Base-by-base conservation (phyloP, 208 protist genomes). In the Endotrypanum monterogeii region DNA sequence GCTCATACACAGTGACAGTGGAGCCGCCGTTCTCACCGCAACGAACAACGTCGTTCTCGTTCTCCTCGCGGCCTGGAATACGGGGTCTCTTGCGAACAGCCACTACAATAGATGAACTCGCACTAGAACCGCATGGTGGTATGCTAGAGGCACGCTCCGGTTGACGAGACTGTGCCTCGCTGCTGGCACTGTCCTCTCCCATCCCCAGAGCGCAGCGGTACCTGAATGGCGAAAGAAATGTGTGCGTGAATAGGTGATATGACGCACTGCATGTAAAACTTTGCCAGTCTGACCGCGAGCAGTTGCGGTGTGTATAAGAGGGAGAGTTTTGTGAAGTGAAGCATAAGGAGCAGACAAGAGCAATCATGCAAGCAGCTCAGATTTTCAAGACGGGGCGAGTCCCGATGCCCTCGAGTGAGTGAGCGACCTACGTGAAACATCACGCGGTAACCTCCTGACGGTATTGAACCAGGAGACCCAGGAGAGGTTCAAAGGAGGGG, bases 71-170 rank as follows among this genome's bases (percentile, higher is more conserved):
- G 3, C 61, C 51, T 6, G 58, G 23, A 25, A 93, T 90, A 63
- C 92, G 85, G 16, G 88, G 89, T 16, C 94, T 73, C 85, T 97
- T 97, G 28, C 94, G 89, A 14, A 98, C 85, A 3, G 82, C 89
- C 25, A 98, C 94, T 2, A 65, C 58, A 71, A 97, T 97, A 30
- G 87, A 83, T n/a, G 76, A 74, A 35, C 58, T 58, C 4, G 56
- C 71, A 35, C 51, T 60, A 28, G 20, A 35, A 28, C 58, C 63
- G 28, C 61, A 11, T 3, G 67, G 54, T 6, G 74, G n/a, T 11
- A 62, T 32, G 39, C 68, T 50, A 32, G 60, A 62, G 23, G 70
- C 70, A 20, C 77, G 82, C 46, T 78, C 82, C 3, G 73, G 41
- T 20, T 61, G 66, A 20, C 62, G 78, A 3, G 30, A 57, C 51